Conservation (phyloP, 2,329 filamentous ascomycete species). For the Rhexocercosporidium sp. region DNA sequence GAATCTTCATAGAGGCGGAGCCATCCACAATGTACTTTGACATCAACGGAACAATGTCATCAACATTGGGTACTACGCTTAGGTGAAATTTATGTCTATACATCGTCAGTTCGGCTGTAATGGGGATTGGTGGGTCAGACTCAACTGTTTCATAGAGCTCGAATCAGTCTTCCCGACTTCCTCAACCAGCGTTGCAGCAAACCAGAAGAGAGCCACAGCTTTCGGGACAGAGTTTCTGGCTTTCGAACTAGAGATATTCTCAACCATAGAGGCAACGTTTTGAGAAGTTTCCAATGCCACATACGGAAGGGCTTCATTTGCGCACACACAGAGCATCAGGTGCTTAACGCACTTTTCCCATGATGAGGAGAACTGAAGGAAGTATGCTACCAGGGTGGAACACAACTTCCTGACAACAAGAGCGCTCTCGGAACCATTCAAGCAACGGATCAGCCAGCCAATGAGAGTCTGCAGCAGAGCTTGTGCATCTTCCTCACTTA, state of each 20-base stretch:
- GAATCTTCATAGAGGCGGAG: slow-evolving; percentile 49
- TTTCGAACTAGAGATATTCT: slow-evolving; percentile 54
- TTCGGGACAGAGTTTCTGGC: slow-evolving; percentile 38
- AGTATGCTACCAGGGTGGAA: slow-evolving; percentile 77
- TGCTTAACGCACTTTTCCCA: slow-evolving; percentile 72
- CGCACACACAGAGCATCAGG: slow-evolving; percentile 63
- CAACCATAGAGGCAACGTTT: slow-evolving; percentile 51
- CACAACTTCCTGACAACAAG: slow-evolving; percentile 77
- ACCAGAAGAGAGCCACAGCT: slow-evolving; percentile 64
- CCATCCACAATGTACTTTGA: slow-evolving; percentile 45
- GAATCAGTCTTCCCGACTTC: slow-evolving; percentile 72
- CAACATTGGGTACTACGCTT: slow-evolving; percentile 55
- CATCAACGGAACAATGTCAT: slow-evolving; percentile 56
- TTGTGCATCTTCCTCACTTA: slow-evolving; percentile 55
- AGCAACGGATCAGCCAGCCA: slow-evolving; percentile 63
- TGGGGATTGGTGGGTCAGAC: slow-evolving; percentile 10
- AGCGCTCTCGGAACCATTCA: slow-evolving; percentile 56
- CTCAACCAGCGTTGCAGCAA: slow-evolving; percentile 66
- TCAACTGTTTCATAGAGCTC: slow-evolving; percentile 57
- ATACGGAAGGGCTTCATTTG: slow-evolving; percentile 52
- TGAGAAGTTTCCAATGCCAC: slow-evolving; percentile 52
- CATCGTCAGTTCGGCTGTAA: slow-evolving; percentile 20
- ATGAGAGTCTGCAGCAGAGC: slow-evolving; percentile 66
- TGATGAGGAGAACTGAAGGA: slow-evolving; percentile 69
- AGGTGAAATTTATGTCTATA: slow-evolving; percentile 52